Evolutionary conservation across 169 alveolate species (phyloP).

Genomic region (Plasmodium chabaudi): DNA sequence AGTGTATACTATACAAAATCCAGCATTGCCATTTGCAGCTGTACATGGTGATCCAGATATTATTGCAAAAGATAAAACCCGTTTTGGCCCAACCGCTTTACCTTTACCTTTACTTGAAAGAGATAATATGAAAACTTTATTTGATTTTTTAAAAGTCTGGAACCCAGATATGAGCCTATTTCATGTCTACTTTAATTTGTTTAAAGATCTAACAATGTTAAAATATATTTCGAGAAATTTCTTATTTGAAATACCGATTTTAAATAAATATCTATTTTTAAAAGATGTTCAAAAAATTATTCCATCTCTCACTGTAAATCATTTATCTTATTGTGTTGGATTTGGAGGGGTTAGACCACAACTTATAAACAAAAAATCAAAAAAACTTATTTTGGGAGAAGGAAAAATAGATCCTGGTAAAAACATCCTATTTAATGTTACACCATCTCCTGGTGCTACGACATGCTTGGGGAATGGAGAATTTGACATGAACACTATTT

Average conservation of each 20-base stretch:
- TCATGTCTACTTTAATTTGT: conserved; percentile 83
- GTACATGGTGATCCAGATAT: conserved; percentile 92
- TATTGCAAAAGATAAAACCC: conserved; percentile 81
- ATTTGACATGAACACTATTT: conserved; percentile 85
- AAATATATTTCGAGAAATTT: conserved; percentile 86
- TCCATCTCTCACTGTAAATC: conserved; percentile 85
- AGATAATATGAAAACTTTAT: conserved; percentile 82
- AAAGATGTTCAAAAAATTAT: conserved; percentile 88
- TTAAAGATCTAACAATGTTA: conserved; percentile 83
- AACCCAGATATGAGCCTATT: conserved; percentile 82
- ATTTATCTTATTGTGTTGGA: conserved; percentile 87
- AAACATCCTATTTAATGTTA: conserved; percentile 87
- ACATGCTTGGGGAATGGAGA: conserved; percentile 90
- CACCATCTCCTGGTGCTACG: conserved; percentile 92
- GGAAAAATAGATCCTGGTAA: conserved; percentile 86
- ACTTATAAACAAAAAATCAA: conserved; percentile 84
- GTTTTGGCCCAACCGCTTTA: conserved; percentile 91
- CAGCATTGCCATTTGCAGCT: conserved; percentile 90
- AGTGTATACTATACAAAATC: conserved; percentile 90
- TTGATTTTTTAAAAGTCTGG: conserved; percentile 85
- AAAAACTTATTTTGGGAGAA: conserved; percentile 89
- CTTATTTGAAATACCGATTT: conserved; percentile 87
- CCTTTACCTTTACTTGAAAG: conserved; percentile 90
- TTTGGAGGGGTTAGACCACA: conserved; percentile 91
- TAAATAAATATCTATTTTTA: conserved; percentile 83